Base-by-base conservation (phyloP, 2,329 filamentous ascomycete genomes). In the Cladophialophora bantiana region DNA sequence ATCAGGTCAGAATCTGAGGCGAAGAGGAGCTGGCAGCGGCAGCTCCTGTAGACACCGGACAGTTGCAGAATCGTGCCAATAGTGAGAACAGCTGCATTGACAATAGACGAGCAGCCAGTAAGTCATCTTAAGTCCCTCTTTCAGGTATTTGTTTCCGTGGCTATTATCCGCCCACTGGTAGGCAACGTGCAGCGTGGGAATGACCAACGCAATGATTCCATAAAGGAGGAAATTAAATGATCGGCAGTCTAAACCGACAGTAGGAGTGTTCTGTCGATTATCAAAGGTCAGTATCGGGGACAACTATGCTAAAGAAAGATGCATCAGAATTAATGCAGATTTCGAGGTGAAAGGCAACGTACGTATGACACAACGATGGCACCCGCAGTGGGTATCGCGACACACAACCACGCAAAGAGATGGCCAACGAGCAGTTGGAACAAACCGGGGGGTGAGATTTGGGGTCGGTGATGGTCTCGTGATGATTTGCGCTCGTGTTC, bases 171-270 rank as follows among this genome's bases (percentile, higher is more conserved):
- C 13, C 13, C 35, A 18, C 31, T 50, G 42, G 10, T 50, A 60
- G 10, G 58, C 32, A 15, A 60, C 13, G n/a, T 52, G 40, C 15
- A 60, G 42, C 32, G 31, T 34, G 4, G 42, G 40, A 32, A 31
- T 9, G 4, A 60, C 42, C 7, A 60, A 60, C 1, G 58, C 36
- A 31, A 59, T 20, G 13, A 31, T 38, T 18, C 45, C 58, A 18
- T 40, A 60, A 15, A 53, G 31, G 42, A 60, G 38, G 58, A 60
- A 60, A 18, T 60, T 60, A 42, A 60, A 60, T 48, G 56, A 60
- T 18, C 45, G 15, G 18, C 45, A 38, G 10, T 35, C 58, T 4
- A 53, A 35, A n/a, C 58, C 58, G n/a, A 53, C 58, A 31, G 58
- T 61, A 18, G 58, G 45, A 4, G 58, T 53, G n/a, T 45, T 61